Evolutionary conservation across 768 basidiomycete species (phyloP), one percentile per base, ranked within the genome.

Genomic region (Suillus ampliporus): DNA sequence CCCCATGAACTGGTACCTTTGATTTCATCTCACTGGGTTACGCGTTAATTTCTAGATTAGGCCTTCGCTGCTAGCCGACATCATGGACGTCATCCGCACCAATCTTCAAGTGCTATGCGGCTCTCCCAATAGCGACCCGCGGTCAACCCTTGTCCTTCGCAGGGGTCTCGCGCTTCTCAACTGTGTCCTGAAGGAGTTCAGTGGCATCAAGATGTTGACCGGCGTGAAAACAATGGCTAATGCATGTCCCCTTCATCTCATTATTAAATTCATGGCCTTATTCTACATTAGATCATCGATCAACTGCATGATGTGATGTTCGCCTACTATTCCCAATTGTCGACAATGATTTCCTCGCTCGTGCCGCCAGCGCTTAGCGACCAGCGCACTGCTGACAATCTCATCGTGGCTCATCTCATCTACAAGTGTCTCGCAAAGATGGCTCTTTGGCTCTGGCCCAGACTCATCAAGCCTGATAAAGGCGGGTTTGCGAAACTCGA

Each of bases 341-440:
- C 78, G 2, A 77, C 74, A 14, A 68, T 80, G 15, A 67, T 78
- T 15, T 66, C 77, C 17, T 62, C 57, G 2, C 64, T 86, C 31
- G 68, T 66, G 26, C 72, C 75, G 14, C 64, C 72, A 31, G 72
- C 77, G 69, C 65, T 85, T 67, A 61, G 65, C 68, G 66, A 72
- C 65, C 71, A 78, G 69, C 70, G 77, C 69, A 77, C 82, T 59
- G 66, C 76, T 41, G 70, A 86, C 61, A 83, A 81, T 57, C 71
- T 92, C 43, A 78, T 77, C 67, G 66, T 92, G 17, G 84, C 85
- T 3, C 89, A 94, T 71, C 74, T 94, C 19, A 76, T 87, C 4
- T 92, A 89, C 80, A 95, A 96, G 73, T 87, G 85, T 67, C 77
- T 95, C 48, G 76, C 82, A 14, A 93, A 89, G 68, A 82, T 92